Evolutionary conservation across 2,329 filamentous ascomycete species (phyloP).

Genomic region (Elsinoe australis): DNA sequence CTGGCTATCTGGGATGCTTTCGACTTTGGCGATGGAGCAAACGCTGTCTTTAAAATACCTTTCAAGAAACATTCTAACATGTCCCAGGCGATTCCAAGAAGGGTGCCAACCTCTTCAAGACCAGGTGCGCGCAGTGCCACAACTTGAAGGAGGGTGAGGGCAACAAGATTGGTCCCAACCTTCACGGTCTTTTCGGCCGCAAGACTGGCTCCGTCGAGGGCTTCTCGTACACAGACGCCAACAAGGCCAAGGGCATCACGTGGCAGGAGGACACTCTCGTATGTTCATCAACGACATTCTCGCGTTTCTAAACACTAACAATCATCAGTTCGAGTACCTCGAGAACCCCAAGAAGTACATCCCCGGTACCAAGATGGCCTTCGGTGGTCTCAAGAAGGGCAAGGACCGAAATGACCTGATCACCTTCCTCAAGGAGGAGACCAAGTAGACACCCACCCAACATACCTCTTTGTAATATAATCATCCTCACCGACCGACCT

Average conservation of each 20-base stretch:
- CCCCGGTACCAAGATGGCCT: slow-evolving; percentile 99
- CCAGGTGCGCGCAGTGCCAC: slow-evolving; percentile 97
- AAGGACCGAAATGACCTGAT: slow-evolving; percentile 99
- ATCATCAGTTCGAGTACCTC: slow-evolving; percentile 78
- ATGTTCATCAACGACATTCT: slow-evolving; percentile 25
- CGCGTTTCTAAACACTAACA: slow-evolving; percentile 1
- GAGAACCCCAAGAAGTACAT: slow-evolving; percentile 99
- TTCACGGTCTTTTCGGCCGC: slow-evolving; percentile 96
- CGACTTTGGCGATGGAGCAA: no score
- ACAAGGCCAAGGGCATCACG: slow-evolving; percentile 89
- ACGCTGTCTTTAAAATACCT: no score
- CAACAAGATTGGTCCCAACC: slow-evolving; percentile 97
- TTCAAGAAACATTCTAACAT: no score
- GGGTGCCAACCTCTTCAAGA: slow-evolving; percentile 99
- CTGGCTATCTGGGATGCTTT: neutral
- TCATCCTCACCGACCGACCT: slow-evolving; percentile 21
- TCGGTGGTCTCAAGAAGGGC: slow-evolving; percentile 98
- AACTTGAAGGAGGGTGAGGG: slow-evolving; percentile 80
- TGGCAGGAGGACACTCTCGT: slow-evolving; percentile 85
- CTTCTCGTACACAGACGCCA: slow-evolving; percentile 97
- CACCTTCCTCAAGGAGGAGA: slow-evolving; percentile 67
- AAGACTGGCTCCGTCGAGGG: slow-evolving; percentile 86
- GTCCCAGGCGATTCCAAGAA: slow-evolving; percentile 78
- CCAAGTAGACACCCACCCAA: slow-evolving; percentile 48
- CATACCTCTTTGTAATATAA: slow-evolving; percentile 29